Evolutionary conservation across 805 yeast species (phyloP), one percentile per base, ranked within the genome.

Genomic region (Metschnikowia colocasiae): DNA sequence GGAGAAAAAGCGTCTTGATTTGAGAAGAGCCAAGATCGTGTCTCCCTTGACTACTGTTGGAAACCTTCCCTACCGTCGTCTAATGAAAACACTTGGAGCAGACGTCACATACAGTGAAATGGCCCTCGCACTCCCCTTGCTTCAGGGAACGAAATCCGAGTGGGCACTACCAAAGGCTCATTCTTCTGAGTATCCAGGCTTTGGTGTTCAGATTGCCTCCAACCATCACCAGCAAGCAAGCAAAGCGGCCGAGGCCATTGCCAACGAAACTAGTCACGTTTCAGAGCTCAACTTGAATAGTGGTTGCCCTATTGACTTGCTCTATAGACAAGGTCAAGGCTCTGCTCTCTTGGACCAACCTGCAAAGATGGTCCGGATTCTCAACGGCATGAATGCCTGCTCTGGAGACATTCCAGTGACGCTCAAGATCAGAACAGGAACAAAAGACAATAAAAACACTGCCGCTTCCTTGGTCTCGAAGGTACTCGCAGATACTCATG

Each of bases 21-120:
- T 87, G 44, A 69, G 72, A 30, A 73, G 80, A 39, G 92, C 92
- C 54, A 90, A 90, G 66, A 89, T 94, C 50, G 83, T 94, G 6
- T 88, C 97, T 2, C 99, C 99, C 1, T 76, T 94, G 52, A 95
- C 99, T 29, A 94, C 99, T 0, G 99, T 94, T 5, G 99, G 99
- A 19, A 94, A 94, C 66, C 74, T 94, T 58, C 99, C 99, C 13
- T 94, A 81, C 69, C 84, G 99, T 65, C 78, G 98, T 57, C 75
- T 94, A 50, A 91, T 94, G 97, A 85, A 83, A 59, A 76, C 84
- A 1, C 66, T 89, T 29, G 97, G 97, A 15, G 96, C 96, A 10
- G 97, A 94, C 59, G 78, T 90, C 15, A 94, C 99, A 0, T 94
- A 87, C 63, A 79, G 91, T 33, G 99, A 94, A 69, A 94, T 94